Evolutionary conservation across 108 stramenopile genomes (phyloP).

Genomic region (Nannochloropsis oceanica): DNA sequence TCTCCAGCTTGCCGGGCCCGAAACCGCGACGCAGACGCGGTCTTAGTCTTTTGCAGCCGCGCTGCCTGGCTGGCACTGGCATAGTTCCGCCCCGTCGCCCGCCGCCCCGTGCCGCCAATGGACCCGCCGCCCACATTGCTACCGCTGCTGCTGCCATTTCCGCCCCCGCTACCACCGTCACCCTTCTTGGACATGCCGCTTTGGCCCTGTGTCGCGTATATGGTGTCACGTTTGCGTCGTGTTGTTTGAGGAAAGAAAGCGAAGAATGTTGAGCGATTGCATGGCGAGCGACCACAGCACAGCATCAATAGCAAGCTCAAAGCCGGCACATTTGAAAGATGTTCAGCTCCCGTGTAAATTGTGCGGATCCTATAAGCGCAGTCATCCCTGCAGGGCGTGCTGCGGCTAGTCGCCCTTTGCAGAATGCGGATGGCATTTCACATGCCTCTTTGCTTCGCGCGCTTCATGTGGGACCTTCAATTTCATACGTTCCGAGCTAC

Average conservation of each 20-base stretch:
- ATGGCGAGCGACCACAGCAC: not conserved
- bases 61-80: not conserved
- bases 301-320: too few relatives aligned
- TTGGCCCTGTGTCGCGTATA: not conserved
- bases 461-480: too few relatives aligned
- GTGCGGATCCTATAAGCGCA: too few relatives aligned
- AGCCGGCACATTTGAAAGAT: too few relatives aligned
- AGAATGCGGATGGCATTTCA: too few relatives aligned
- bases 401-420: too few relatives aligned
- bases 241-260: not conserved
- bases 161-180: not conserved
- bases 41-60: not conserved
- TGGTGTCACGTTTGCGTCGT: not conserved
- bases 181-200: not conserved
- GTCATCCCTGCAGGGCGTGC: too few relatives aligned
- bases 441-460: too few relatives aligned
- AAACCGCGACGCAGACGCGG: not conserved
- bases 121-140: not conserved
- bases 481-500: too few relatives aligned
- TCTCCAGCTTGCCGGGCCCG: not conserved
- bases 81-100: not conserved
- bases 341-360: too few relatives aligned
- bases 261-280: not conserved
- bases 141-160: not conserved
- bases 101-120: not conserved